Conservation (phyloP, 1,139 yeast genomes). For the Zygoascus sp. region DNA sequence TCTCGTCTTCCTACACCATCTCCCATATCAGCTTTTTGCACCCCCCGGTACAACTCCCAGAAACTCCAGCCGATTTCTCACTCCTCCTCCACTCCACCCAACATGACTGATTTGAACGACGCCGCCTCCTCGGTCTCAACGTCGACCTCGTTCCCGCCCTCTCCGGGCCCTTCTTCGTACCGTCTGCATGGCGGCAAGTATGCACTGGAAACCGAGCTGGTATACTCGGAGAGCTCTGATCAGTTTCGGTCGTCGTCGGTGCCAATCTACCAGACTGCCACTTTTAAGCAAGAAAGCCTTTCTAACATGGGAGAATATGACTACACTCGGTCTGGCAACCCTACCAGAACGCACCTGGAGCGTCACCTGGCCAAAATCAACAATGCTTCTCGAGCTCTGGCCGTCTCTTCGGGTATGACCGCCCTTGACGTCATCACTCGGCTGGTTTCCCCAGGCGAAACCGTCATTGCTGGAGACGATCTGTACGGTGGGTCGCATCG, state of each 20-base stretch:
- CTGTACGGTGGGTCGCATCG: conserved; percentile 91
- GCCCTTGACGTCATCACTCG: conserved; percentile 81
- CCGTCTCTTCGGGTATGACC: conserved; percentile 90
- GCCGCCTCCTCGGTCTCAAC: neutral
- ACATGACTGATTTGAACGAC: conserved; percentile 1
- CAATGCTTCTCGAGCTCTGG: conserved; percentile 67
- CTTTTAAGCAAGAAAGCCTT: conserved; percentile 78
- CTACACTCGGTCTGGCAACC: conserved; percentile 92
- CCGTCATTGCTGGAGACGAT: conserved; percentile 89
- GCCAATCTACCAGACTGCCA: conserved; percentile 88
- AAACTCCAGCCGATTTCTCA: too few relatives aligned
- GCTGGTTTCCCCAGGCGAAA: conserved; percentile 69
- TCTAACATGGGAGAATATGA: conserved; percentile 81
- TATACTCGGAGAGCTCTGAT: conserved; percentile 61
- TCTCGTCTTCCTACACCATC: too few relatives aligned
- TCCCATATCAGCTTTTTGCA: too few relatives aligned
- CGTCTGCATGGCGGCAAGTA: conserved; percentile 18
- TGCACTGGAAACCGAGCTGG: conserved; percentile 67
- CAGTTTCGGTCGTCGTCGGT: conserved; percentile 78
- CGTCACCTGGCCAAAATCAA: conserved; percentile 71
- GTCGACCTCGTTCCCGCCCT: conserved; percentile 3
- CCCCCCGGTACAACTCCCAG: too few relatives aligned
- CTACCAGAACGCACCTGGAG: conserved; percentile 79
- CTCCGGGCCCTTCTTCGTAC: conserved; percentile 2
- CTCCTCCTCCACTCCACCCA: neutral